Percentiles rank a stretch among this genome's conserved stretches.
phyloP scores from a whole-genome alignment of 2,329 filamentous ascomycete species.

The Venturia effusa region DNA sequence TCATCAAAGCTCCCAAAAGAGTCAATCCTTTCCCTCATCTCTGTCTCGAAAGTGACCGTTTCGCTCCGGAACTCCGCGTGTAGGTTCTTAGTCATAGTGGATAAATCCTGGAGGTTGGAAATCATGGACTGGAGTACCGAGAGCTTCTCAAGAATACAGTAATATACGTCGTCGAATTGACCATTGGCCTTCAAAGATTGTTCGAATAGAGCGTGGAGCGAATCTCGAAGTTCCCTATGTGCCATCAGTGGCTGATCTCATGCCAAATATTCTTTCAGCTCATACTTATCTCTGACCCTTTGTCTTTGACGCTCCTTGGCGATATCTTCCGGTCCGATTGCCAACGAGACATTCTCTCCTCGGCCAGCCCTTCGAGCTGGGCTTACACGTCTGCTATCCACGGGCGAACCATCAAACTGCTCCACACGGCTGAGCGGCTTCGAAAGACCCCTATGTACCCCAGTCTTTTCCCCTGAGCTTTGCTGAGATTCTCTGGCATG shows the following conservation, averaged over 20 bases:
- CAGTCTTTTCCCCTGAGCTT: not conserved
- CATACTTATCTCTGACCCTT: conserved; percentile 28
- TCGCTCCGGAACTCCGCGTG: conserved; percentile 50
- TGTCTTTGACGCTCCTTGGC: conserved; percentile 24
- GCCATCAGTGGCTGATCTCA: conserved; percentile 1
- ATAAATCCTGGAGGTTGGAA: conserved; percentile 54
- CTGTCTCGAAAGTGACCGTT: conserved; percentile 46
- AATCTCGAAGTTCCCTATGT: conserved; percentile 27
- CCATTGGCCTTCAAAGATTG: conserved; percentile 53
- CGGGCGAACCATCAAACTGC: not conserved
- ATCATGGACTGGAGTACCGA: conserved; percentile 54
- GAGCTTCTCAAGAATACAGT: conserved; percentile 59
- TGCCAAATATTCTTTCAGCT: not conserved
- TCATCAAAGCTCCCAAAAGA: conserved; percentile 51
- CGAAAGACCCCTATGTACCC: not conserved
- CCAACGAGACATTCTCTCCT: conserved; percentile 15
- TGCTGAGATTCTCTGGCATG: not conserved
- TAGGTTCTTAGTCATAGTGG: conserved; percentile 47
- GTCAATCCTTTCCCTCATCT: conserved; percentile 51
- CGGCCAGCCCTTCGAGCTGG: conserved; percentile 13
- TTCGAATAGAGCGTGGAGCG: conserved; percentile 39
- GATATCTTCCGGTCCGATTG: conserved; percentile 29
- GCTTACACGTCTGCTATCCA: conserved; percentile 21
- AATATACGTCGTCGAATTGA: conserved; percentile 64
- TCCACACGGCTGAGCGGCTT: not conserved